A percentile compares a stretch with the other conserved stretches of the same genome.
Evolutionary conservation across 371 early-diverging fungal species (phyloP).

Genomic region (Mortierella sp.): DNA sequence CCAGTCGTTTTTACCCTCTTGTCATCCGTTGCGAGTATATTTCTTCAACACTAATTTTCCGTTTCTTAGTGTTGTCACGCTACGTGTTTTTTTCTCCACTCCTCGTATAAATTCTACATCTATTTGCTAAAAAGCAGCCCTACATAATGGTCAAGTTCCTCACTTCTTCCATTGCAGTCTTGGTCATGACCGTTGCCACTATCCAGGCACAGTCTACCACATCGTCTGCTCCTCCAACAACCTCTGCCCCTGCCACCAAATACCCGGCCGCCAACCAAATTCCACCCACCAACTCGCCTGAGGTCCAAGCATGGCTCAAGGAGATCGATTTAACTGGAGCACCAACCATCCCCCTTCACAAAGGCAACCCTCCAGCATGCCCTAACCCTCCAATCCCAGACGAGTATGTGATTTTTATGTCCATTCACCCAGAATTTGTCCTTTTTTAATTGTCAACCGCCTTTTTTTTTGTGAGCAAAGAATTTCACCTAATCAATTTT

Average conservation of each 20-base stretch:
- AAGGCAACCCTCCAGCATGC: conserved; percentile 30
- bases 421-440: neutral
- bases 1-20: neutral
- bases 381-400: conserved; percentile 29
- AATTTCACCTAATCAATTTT: no score
- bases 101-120: neutral
- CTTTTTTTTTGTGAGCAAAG: neutral
- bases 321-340: conserved; percentile 47
- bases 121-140: neutral
- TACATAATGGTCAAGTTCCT: conserved; percentile 35
- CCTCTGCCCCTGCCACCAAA: conserved; percentile 4
- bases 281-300: conserved; percentile 39
- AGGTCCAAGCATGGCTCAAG: conserved; percentile 46
- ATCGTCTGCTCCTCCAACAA: conserved; percentile 3
- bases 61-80: neutral
- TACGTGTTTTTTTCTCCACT: neutral
- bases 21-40: neutral
- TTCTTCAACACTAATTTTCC: neutral
- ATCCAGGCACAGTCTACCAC: conserved; percentile 23
- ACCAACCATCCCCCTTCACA: conserved; percentile 33
- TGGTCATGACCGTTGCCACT: conserved; percentile 28
- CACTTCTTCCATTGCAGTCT: conserved; percentile 24
- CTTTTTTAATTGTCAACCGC: no score
- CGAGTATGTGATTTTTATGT: conserved; percentile 25
- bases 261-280: conserved; percentile 24